Percentiles rank a stretch among this genome's conserved stretches.
Conservation (phyloP, 2,329 filamentous ascomycete species). For the Nemania abortiva region DNA sequence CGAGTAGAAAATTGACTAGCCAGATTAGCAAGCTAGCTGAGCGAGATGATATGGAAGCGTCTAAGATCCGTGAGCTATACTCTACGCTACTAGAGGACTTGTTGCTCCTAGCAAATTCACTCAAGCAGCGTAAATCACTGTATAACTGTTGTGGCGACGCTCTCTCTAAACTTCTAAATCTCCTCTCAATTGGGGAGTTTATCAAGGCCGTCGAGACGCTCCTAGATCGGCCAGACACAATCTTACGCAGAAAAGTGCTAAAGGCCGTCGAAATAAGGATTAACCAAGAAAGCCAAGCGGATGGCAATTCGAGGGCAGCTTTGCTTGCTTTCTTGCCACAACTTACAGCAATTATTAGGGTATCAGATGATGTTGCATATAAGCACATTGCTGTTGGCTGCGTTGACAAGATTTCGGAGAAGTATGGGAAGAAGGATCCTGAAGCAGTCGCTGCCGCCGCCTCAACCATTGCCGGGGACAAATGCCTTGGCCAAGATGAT, state of each 20-base stretch:
- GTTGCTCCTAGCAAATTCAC: constrained; percentile 72
- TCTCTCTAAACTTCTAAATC: constrained; percentile 82
- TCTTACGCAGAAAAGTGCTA: constrained; percentile 82
- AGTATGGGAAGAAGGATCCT: constrained; percentile 92
- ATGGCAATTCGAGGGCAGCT: constrained; percentile 74
- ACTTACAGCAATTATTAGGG: constrained; percentile 80
- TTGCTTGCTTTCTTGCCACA: constrained; percentile 84
- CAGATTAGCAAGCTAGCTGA: constrained; percentile 70
- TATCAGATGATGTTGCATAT: constrained; percentile 78
- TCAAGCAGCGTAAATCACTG: constrained; percentile 68
- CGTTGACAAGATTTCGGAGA: constrained; percentile 92
- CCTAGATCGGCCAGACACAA: constrained; percentile 79
- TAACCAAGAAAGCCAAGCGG: constrained; percentile 76
- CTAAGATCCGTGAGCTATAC: constrained; percentile 76
- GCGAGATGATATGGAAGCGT: constrained; percentile 73
- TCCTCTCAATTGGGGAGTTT: constrained; percentile 89
- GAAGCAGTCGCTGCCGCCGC: constrained; percentile 81
- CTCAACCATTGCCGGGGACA: constrained; percentile 78
- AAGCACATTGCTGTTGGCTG: constrained; percentile 90
- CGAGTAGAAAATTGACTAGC: constrained; percentile 66
- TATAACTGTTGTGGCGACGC: constrained; percentile 74
- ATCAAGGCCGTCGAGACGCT: constrained; percentile 88
- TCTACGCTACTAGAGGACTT: constrained; percentile 75
- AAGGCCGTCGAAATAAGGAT: constrained; percentile 85
- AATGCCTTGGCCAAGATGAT: constrained; percentile 81